Evolutionary conservation across 2,329 filamentous ascomycete genomes (phyloP).

Genomic region (Penicillium glabrum): DNA sequence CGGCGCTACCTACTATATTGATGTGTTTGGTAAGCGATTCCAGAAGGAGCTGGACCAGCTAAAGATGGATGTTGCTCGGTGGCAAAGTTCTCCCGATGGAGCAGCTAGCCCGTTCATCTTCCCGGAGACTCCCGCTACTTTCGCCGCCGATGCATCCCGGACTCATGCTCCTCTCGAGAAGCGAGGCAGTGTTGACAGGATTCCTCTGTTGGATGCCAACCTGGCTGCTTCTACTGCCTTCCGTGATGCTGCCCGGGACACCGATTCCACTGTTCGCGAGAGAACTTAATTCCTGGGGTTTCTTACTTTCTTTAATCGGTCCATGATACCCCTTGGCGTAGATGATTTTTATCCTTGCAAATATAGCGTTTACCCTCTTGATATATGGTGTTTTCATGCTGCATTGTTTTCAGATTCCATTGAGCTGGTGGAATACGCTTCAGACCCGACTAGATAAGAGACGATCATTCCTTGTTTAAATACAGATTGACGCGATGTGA

Average conservation of each 20-base stretch:
- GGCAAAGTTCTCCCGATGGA: slow-evolving; percentile 59
- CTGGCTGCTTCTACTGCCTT: slow-evolving; percentile 26
- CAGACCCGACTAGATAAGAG: neutral
- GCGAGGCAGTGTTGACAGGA: slow-evolving; percentile 31
- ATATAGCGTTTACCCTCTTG: neutral
- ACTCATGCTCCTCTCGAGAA: slow-evolving; percentile 16
- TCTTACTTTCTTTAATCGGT: slow-evolving; percentile 7
- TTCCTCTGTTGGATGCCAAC: slow-evolving; percentile 37
- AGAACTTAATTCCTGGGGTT: slow-evolving; percentile 19
- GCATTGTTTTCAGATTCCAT: neutral
- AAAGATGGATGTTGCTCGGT: slow-evolving; percentile 83
- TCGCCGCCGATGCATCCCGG: slow-evolving; percentile 20
- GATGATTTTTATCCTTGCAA: neutral
- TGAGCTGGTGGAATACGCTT: neutral
- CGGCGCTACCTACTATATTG: slow-evolving; percentile 95
- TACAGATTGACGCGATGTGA: neutral
- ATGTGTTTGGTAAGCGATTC: slow-evolving; percentile 94
- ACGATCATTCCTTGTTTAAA: neutral
- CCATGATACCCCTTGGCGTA: slow-evolving; percentile 16
- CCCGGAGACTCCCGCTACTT: slow-evolving; percentile 24
- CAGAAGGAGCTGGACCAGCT: slow-evolving; percentile 92
- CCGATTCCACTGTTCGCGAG: slow-evolving; percentile 22
- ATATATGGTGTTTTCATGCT: neutral
- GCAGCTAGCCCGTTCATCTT: slow-evolving; percentile 29
- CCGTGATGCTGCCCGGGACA: slow-evolving; percentile 8